These are phyloP conservation scores for Vitis rotundifolia DNA, from an alignment of 164 flowering plant genomes.

Conservation along the genomic window DNA sequence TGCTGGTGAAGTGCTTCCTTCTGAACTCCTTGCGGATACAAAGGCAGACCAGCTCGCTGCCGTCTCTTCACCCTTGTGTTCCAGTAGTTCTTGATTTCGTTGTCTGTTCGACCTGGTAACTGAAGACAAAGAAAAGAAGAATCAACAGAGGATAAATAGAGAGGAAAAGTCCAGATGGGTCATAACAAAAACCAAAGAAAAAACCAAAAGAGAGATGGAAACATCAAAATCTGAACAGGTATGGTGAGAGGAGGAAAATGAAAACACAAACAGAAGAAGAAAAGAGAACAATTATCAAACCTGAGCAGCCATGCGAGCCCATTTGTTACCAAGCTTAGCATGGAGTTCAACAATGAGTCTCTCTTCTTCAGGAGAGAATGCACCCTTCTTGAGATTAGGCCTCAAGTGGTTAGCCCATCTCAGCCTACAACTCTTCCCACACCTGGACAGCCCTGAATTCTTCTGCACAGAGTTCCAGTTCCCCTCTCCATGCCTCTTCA, in stretches of 20 bases:
- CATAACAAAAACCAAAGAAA: neutral
- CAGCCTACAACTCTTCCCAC: slow-evolving; percentile 61
- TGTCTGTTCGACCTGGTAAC: slow-evolving; percentile 71
- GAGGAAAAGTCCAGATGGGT: neutral
- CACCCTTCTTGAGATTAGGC: slow-evolving; percentile 76
- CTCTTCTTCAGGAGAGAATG: slow-evolving; percentile 71
- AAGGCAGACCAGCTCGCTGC: slow-evolving; percentile 45
- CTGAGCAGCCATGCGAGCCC: slow-evolving; percentile 93
- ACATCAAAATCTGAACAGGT: neutral
- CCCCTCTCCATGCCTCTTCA: slow-evolving; percentile 73
- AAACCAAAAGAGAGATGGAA: neutral
- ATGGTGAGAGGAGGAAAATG: neutral
- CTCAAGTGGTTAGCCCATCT: slow-evolving; percentile 88
- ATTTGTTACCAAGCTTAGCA: slow-evolving; percentile 76
- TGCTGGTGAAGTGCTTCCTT: slow-evolving; percentile 11
- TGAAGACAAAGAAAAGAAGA: slow-evolving; percentile 7
- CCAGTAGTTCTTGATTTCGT: slow-evolving; percentile 70
- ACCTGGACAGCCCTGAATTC: slow-evolving; percentile 58
- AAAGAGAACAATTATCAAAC: slow-evolving; percentile 19
- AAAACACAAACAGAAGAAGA: neutral
- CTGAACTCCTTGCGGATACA: slow-evolving; percentile 37
- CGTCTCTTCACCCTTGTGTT: slow-evolving; percentile 57
- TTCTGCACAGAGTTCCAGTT: slow-evolving; percentile 82
- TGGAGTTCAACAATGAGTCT: slow-evolving; percentile 63
- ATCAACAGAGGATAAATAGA: neutral